Evolutionary conservation across 2,329 filamentous ascomycete genomes (phyloP).

Genomic region (Gaeumannomyces sp.): DNA sequence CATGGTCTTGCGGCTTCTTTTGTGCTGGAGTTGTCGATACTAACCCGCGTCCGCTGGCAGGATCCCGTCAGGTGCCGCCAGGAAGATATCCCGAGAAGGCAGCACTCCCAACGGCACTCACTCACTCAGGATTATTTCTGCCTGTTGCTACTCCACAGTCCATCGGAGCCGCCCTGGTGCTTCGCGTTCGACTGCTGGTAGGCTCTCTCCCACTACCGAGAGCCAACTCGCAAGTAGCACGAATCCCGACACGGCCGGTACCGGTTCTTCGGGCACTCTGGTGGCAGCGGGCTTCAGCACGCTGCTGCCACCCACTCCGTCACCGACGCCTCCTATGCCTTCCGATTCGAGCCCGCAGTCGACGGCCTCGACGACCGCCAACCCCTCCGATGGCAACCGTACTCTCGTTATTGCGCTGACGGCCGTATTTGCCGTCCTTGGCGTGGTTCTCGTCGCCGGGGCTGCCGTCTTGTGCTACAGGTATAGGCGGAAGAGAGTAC

Average conservation of each 20-base stretch:
- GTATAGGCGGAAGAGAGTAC: slow-evolving; percentile 30
- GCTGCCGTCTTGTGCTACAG: slow-evolving; percentile 33
- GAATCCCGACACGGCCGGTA: neutral
- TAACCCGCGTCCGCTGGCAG: neutral
- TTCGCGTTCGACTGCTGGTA: neutral
- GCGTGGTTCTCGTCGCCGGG: slow-evolving; percentile 31
- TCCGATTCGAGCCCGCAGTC: neutral
- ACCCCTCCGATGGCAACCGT: slow-evolving; percentile 18
- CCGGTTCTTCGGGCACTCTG: neutral
- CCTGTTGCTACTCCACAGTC: neutral
- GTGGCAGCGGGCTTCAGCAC: neutral
- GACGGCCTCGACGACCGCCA: neutral
- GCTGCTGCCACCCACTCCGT: neutral
- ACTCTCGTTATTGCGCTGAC: slow-evolving; percentile 46
- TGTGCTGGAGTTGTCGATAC: neutral
- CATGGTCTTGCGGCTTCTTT: neutral
- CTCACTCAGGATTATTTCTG: too few species aligned
- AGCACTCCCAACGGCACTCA: neutral
- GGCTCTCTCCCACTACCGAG: neutral
- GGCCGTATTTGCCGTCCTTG: slow-evolving; percentile 41
- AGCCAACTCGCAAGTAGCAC: neutral
- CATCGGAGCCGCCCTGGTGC: neutral
- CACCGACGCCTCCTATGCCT: slow-evolving; percentile 4
- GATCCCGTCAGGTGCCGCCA: neutral
- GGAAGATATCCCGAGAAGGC: neutral